phyloP scores from a whole-genome alignment of 2,329 filamentous ascomycete species.

The Akanthomyces dipterigenus region DNA sequence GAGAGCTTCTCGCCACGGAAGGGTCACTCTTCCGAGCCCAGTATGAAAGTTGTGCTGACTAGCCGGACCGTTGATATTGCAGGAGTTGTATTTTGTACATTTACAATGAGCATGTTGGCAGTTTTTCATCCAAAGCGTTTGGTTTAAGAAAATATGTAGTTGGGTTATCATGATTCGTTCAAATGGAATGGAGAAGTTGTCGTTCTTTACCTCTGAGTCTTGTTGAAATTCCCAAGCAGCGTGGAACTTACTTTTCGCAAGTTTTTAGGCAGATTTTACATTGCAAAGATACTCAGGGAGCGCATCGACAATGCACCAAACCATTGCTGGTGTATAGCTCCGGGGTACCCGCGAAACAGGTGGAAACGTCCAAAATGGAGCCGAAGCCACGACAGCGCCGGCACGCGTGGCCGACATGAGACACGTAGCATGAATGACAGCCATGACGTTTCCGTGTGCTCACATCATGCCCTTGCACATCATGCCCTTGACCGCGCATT shows the following conservation, averaged over 20 bases:
- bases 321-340: too few species aligned
- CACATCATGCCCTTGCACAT: background rate
- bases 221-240: too few species aligned
- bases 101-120: background rate
- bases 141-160: background rate
- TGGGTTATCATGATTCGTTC: too few species aligned
- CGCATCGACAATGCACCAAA: too few species aligned
- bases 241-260: too few species aligned
- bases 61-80: background rate
- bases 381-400: background rate
- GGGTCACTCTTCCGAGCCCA: slow-evolving; percentile 3
- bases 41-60: background rate
- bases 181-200: too few species aligned
- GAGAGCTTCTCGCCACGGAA: background rate
- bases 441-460: background rate
- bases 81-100: background rate
- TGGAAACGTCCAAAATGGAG: background rate
- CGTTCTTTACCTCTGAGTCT: too few species aligned
- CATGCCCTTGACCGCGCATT: background rate
- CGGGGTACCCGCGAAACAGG: background rate
- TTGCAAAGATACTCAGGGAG: too few species aligned
- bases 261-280: too few species aligned
- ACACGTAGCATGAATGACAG: background rate
- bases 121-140: background rate
- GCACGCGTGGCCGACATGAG: background rate